Evolutionary conservation across 148 eudicot genomes (phyloP).

Genomic region (Polygonum aviculare): DNA sequence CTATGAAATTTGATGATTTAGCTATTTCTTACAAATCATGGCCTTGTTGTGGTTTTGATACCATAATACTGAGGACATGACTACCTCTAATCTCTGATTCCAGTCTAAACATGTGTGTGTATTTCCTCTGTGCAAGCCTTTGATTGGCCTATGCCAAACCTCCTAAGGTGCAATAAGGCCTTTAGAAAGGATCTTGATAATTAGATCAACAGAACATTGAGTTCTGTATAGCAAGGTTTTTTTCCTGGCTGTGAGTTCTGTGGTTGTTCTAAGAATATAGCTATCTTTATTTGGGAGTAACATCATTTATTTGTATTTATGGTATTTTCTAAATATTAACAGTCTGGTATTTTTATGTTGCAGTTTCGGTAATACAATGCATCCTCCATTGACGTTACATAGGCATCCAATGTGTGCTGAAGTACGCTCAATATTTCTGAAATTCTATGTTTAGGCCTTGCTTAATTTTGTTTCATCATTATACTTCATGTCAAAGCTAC

Average conservation of each 20-base stretch:
- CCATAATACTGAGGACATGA: too few relatives aligned
- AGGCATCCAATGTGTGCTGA: slow-evolving; percentile 91
- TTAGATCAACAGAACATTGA: neutral
- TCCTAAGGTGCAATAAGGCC: neutral
- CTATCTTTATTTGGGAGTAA: neutral
- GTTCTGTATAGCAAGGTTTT: neutral
- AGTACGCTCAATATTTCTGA: slow-evolving; percentile 37
- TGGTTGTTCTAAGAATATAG: neutral
- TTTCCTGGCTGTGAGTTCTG: too few relatives aligned
- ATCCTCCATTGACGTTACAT: slow-evolving; percentile 81
- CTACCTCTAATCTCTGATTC: too few relatives aligned
- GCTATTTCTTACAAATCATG: too few relatives aligned
- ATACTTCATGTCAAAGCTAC: neutral
- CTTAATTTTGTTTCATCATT: neutral
- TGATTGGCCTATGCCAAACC: neutral
- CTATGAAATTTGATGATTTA: too few relatives aligned
- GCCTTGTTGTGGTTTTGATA: too few relatives aligned
- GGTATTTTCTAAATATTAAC: neutral
- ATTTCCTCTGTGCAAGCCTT: neutral
- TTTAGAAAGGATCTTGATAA: neutral
- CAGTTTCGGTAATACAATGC: slow-evolving; percentile 31
- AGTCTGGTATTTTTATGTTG: neutral
- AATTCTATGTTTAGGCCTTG: neutral
- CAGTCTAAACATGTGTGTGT: neutral
- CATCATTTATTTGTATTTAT: neutral